phyloP scores from a whole-genome alignment of 2,329 filamentous ascomycete genomes.

The Polychaeton citri region DNA sequence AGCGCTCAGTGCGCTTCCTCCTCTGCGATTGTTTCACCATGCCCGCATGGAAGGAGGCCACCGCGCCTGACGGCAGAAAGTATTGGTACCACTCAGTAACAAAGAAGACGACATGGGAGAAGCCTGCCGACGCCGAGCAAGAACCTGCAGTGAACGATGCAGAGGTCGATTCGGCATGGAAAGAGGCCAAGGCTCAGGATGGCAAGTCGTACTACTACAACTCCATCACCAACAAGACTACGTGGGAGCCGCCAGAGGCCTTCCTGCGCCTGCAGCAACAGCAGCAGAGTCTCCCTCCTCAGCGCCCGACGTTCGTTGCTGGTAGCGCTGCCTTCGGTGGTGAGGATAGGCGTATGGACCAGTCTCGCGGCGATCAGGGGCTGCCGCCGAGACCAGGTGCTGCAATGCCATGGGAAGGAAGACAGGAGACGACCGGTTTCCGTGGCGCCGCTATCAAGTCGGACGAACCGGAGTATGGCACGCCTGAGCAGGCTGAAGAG shows the following conservation, averaged over 20 bases:
- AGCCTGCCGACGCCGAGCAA: constrained; percentile 54
- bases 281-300: constrained; percentile 2
- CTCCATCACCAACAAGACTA: constrained; percentile 78
- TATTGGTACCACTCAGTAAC: constrained; percentile 87
- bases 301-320: constrained; percentile 41
- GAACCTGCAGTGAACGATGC: constrained; percentile 52
- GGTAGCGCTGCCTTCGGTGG: constrained; percentile 38
- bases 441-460: constrained; percentile 20
- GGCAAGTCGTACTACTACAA: constrained; percentile 93
- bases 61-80: constrained; percentile 44
- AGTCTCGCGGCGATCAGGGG: constrained; percentile 24
- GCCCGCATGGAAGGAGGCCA: constrained; percentile 13
- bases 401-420: constrained; percentile 17
- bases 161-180: constrained; percentile 43
- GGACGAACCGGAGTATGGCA: constrained; percentile 55
- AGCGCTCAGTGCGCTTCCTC: too few relatives aligned
- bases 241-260: constrained; percentile 70
- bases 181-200: constrained; percentile 75
- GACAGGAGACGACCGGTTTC: constrained; percentile 18
- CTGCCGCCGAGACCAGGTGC: constrained; percentile 25
- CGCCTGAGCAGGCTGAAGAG: constrained; percentile 75
- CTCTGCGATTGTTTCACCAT: too few relatives aligned
- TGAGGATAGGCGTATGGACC: constrained; percentile 12
- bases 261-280: constrained; percentile 9
- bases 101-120: constrained; percentile 85